phyloP scores from a whole-genome alignment of 345 rosid genomes.

The Corymbia maculata region DNA sequence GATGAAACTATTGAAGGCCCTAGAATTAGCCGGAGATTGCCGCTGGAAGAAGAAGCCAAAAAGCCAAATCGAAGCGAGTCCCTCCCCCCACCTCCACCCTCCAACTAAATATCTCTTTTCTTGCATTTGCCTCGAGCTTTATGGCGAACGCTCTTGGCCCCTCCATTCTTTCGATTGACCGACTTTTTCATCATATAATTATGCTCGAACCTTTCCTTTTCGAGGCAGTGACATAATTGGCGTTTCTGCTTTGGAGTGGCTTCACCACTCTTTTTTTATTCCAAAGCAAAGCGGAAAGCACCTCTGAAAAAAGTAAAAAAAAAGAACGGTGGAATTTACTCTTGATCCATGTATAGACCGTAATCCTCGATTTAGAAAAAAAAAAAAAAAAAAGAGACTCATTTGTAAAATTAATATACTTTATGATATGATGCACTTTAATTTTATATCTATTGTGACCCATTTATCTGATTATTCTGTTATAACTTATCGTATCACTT shows the following conservation, averaged over 20 bases:
- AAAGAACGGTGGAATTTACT: neutral
- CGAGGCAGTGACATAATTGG: neutral
- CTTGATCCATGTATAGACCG: neutral
- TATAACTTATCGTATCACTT: neutral
- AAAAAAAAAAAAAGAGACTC: neutral
- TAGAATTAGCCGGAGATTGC: neutral
- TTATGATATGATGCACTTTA: neutral
- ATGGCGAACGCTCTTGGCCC: neutral
- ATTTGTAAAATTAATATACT: neutral
- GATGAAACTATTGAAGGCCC: neutral
- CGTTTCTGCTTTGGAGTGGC: neutral
- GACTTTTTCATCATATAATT: neutral
- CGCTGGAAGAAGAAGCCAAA: neutral
- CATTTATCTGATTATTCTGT: accelerated
- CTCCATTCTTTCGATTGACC: neutral
- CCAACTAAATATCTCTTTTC: neutral
- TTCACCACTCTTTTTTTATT: neutral
- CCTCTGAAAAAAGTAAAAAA: neutral
- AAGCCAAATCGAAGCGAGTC: neutral
- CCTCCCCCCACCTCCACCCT: neutral
- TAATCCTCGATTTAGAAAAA: neutral
- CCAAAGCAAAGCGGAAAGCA: neutral
- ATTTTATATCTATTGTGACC: neutral
- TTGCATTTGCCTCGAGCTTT: neutral
- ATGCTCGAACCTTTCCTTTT: neutral